Evolutionary conservation across 495 filamentous ascomycete species (phyloP), one percentile per base, ranked within the genome.

Genomic region (Penicilliopsis zonata): DNA sequence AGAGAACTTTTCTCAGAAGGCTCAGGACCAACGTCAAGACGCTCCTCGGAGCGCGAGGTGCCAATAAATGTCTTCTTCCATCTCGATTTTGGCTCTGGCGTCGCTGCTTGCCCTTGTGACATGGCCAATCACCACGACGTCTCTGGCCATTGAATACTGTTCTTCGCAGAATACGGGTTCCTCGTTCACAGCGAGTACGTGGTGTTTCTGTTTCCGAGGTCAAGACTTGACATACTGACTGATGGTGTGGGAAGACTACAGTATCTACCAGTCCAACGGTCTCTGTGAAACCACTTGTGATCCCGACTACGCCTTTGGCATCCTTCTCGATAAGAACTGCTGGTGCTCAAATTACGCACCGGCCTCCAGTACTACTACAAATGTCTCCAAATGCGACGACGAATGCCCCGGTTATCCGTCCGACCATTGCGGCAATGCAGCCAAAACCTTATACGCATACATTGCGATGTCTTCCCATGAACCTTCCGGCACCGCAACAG

Each of bases 341-440:
- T 87, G 82, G 82, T 87, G 82, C 51, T 78, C 78, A 2, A 72
- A 87, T 41, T 77, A 77, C 40, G 62, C 59, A 9, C 82, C 82
- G 0, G 60, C 44, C 9, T 27, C 25, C 6, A 23, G 57, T 9
- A 43, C 59, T 12, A 57, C 61, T 15, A 51, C 52, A 38, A 42
- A 52, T 45, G 14, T 52, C 1, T 43, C 51, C 13, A 51, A 70
- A 10, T 87, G 82, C 52, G 59, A 59, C 36, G 43, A 57, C 5
- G 28, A 34, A 4, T 87, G 82, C 42, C 80, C 81, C 16, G 82
- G 81, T 13, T 87, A 73, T 45, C 70, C 67, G 4, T 30, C 19
- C 12, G 80, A 87, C 33, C 49, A 57, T 14, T 86, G 82, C 49
- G 82, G 82, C 32, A 70, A 63, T 41, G 33, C 50, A 22, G 36